Conservation (phyloP, 495 filamentous ascomycete species). For the Melanomma pulvis-pyrius region DNA sequence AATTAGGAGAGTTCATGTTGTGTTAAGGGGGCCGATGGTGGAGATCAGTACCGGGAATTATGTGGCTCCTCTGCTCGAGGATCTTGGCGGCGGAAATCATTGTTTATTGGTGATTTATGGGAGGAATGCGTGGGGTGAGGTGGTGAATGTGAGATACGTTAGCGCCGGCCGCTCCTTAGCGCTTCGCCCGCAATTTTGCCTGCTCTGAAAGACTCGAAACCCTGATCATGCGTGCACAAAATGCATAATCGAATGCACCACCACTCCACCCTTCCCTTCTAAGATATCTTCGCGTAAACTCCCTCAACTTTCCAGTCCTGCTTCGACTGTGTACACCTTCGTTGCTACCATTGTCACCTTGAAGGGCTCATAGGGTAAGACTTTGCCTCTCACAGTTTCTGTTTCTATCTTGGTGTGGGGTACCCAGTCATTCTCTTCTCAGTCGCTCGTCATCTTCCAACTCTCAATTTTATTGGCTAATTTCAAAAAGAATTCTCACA, state of each 20-base stretch:
- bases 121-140: neutral
- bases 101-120: neutral
- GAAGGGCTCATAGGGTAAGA: too few species aligned
- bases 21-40: neutral
- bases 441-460: neutral
- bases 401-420: conserved; percentile 1
- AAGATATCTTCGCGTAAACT: neutral
- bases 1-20: neutral
- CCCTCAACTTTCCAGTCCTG: neutral
- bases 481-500: neutral
- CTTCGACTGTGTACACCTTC: too few species aligned
- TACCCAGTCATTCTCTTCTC: neutral
- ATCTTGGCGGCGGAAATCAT: conserved; percentile 45
- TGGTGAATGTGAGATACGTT: neutral
- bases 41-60: conserved; percentile 44
- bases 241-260: conserved; percentile 12
- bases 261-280: neutral
- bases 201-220: neutral
- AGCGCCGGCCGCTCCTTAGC: neutral
- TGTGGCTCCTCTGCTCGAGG: conserved; percentile 42
- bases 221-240: conserved; percentile 12
- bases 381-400: neutral
- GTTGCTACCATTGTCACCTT: too few species aligned
- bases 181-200: neutral
- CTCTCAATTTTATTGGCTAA: neutral